A percentile compares a stretch with the other conserved stretches of the same genome.
Evolutionary conservation across 805 yeast species (phyloP).

Genomic region (Trichomonascus vanleenenianus): DNA sequence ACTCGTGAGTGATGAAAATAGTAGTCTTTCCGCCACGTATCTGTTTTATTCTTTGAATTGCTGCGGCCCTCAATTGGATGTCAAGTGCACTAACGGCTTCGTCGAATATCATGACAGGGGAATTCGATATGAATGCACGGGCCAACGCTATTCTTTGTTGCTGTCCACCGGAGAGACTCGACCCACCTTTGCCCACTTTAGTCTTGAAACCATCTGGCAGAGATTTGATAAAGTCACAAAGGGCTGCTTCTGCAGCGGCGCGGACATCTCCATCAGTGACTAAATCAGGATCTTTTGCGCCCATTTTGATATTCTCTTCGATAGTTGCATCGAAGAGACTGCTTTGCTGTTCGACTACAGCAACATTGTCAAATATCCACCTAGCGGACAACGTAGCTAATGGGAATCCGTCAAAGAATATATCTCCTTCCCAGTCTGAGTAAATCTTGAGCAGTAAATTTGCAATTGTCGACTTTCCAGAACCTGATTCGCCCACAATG

Average conservation of each 20-base stretch:
- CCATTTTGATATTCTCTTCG: slow-evolving; percentile 54
- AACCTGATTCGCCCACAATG: slow-evolving; percentile 82
- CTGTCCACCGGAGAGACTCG: slow-evolving; percentile 82
- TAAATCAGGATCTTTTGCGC: slow-evolving; percentile 24
- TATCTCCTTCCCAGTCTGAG: slow-evolving; percentile 41
- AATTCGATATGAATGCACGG: slow-evolving; percentile 64
- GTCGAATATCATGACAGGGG: slow-evolving; percentile 74
- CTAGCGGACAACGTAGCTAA: slow-evolving; percentile 35
- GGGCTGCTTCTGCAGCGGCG: slow-evolving; percentile 6
- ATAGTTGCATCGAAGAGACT: slow-evolving; percentile 58
- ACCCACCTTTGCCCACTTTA: slow-evolving; percentile 37
- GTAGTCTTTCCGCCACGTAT: slow-evolving; percentile 72
- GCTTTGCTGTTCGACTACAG: slow-evolving; percentile 67
- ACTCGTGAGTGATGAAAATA: slow-evolving; percentile 73
- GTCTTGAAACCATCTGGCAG: slow-evolving; percentile 53
- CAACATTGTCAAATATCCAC: slow-evolving; percentile 57
- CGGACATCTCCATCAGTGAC: slow-evolving; percentile 6
- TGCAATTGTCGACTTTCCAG: slow-evolving; percentile 84
- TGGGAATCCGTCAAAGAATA: slow-evolving; percentile 49
- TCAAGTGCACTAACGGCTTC: slow-evolving; percentile 86
- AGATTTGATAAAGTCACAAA: slow-evolving; percentile 34
- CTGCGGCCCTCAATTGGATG: slow-evolving; percentile 33
- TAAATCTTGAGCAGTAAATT: slow-evolving; percentile 58
- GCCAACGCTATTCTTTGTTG: slow-evolving; percentile 79
- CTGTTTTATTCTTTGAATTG: slow-evolving; percentile 43